Percentiles rank a stretch among this genome's conserved stretches.
These are phyloP conservation scores for Neonectria sp. DNA, from an alignment of 2,329 filamentous ascomycete genomes.

Conservation along the genomic window DNA sequence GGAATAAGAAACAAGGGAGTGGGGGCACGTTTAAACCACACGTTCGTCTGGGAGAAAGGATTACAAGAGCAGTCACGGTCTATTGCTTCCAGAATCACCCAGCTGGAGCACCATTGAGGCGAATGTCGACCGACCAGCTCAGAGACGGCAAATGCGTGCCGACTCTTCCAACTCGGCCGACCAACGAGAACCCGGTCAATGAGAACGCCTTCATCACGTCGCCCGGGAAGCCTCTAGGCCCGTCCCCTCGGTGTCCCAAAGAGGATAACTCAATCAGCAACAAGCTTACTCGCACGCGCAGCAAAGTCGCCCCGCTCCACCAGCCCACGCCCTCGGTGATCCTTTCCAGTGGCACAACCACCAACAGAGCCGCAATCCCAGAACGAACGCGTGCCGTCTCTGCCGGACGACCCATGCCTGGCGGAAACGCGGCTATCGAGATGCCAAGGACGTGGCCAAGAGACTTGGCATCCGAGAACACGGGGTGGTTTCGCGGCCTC, in stretches of 20 bases:
- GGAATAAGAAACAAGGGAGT: neutral
- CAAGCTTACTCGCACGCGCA: constrained; percentile 39
- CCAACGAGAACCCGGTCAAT: constrained; percentile 13
- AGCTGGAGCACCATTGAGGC: neutral
- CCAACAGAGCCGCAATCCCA: constrained; percentile 18
- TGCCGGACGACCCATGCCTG: constrained; percentile 6
- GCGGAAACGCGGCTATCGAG: constrained; percentile 28
- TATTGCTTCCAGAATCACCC: too few relatives aligned
- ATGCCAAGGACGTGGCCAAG: constrained; percentile 40
- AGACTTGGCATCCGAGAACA: constrained; percentile 37
- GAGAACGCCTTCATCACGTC: neutral
- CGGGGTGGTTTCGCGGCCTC: constrained; percentile 34
- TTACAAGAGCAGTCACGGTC: neutral
- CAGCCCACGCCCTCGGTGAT: constrained; percentile 37
- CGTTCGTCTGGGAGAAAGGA: neutral
- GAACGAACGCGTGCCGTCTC: constrained; percentile 18
- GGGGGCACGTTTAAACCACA: neutral
- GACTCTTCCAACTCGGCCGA: neutral
- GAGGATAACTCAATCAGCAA: constrained; percentile 36
- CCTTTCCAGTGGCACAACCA: neutral
- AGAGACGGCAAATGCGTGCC: neutral
- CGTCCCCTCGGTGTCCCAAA: constrained; percentile 41
- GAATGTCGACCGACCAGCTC: neutral
- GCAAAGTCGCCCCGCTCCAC: constrained; percentile 2
- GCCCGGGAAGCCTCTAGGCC: neutral